A percentile compares a stretch with the other conserved stretches of the same genome.
phyloP scores from a whole-genome alignment of 176 grass and related monocot species.

The Rhynchospora pubera region DNA sequence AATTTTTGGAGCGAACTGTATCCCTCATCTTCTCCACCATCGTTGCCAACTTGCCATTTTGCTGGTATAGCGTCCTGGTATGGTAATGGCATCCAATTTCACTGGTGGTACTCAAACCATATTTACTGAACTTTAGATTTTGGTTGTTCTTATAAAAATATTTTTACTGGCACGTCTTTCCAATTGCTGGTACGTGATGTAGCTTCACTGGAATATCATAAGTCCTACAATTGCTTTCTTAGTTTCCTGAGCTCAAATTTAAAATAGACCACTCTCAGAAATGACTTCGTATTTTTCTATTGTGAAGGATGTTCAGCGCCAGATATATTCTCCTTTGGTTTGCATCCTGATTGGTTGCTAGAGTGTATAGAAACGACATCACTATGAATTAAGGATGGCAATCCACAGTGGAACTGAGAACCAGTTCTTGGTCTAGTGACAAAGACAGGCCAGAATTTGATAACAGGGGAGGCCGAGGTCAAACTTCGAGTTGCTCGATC shows the following conservation, averaged over 20 bases:
- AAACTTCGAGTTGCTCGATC: too few relatives aligned
- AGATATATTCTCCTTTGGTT: too few relatives aligned
- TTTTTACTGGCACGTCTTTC: neutral
- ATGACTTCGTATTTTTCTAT: too few relatives aligned
- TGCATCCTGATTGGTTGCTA: too few relatives aligned
- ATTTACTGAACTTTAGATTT: neutral
- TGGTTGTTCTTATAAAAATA: neutral
- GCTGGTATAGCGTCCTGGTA: neutral
- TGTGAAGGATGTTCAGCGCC: too few relatives aligned
- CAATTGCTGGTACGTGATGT: neutral
- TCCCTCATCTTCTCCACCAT: neutral
- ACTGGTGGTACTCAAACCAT: neutral
- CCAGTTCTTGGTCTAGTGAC: too few relatives aligned
- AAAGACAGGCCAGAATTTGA: too few relatives aligned
- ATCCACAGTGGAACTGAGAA: too few relatives aligned
- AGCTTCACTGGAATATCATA: neutral
- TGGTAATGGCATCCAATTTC: neutral
- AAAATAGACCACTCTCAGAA: neutral
- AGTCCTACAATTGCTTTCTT: neutral
- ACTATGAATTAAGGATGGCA: too few relatives aligned
- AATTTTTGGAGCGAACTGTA: neutral
- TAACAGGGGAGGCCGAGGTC: too few relatives aligned
- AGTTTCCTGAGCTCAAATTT: neutral
- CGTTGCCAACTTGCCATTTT: neutral
- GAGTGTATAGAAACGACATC: too few relatives aligned